Evolutionary conservation across 1,284 basidiomycete genomes (phyloP).

Genomic region (Cystobasidium pallidum): DNA sequence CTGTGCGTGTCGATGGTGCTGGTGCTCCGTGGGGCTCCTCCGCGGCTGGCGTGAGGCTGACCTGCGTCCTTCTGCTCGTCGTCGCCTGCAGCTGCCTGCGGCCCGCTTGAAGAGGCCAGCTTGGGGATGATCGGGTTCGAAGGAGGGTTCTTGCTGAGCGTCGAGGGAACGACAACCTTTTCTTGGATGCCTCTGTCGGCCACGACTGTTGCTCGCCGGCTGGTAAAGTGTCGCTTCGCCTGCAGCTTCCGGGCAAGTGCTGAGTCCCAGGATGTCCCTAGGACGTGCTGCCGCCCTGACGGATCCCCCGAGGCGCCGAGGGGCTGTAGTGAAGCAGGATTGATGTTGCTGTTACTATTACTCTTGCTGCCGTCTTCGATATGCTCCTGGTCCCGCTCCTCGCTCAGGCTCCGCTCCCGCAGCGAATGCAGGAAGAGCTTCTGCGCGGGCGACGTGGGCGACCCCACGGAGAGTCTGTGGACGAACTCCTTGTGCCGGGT

Average conservation of each 20-base stretch:
- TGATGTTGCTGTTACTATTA: neutral
- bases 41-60: slow-evolving; percentile 2
- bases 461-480: slow-evolving; percentile 1
- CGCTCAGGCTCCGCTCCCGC: neutral
- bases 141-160: neutral
- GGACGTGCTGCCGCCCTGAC: no score
- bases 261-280: slow-evolving; percentile 11
- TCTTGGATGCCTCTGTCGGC: neutral
- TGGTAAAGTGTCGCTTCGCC: slow-evolving; percentile 12
- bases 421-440: slow-evolving; percentile 16
- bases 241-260: neutral
- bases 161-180: neutral
- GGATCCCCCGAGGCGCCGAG: no score
- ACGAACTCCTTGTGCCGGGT: slow-evolving; percentile 5
- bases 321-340: no score
- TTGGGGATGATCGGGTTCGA: neutral
- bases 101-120: slow-evolving; percentile 3
- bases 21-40: neutral
- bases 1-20: neutral
- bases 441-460: slow-evolving; percentile 17
- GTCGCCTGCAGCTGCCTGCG: neutral
- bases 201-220: slow-evolving; percentile 15
- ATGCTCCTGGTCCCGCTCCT: slow-evolving; percentile 2
- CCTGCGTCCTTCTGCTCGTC: slow-evolving; percentile 7
- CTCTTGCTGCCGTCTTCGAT: neutral